Evolutionary conservation across 2,329 filamentous ascomycete species (phyloP).

Genomic region (Macroventuria anomochaeta): DNA sequence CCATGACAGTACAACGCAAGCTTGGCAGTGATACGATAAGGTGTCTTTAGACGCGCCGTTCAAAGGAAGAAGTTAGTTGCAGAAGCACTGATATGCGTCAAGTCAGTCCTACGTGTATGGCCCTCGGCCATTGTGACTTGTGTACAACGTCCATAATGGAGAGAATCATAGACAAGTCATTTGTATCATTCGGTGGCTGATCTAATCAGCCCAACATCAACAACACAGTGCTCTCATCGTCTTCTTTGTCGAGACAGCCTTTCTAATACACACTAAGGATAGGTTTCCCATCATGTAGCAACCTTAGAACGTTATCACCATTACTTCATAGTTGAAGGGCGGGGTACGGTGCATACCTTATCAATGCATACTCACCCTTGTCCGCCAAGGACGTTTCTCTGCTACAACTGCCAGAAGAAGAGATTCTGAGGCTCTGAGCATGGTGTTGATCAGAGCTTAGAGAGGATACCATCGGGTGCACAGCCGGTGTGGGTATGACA

Average conservation of each 20-base stretch:
- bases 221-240: too few relatives aligned
- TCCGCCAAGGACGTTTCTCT: not conserved
- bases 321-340: not conserved
- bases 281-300: too few relatives aligned
- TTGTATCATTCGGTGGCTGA: too few relatives aligned
- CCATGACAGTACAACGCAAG: not conserved
- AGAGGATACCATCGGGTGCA: not conserved
- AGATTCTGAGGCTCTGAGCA: not conserved
- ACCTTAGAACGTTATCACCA: not conserved
- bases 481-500: not conserved
- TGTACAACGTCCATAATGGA: not conserved
- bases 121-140: not conserved
- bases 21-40: not conserved
- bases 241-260: too few relatives aligned
- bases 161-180: too few relatives aligned
- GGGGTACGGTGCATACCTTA: conserved; percentile 2
- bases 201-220: too few relatives aligned
- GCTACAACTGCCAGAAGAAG: not conserved
- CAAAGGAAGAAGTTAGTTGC: not conserved
- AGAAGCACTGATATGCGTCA: not conserved
- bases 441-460: not conserved
- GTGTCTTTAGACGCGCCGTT: not conserved
- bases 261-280: too few relatives aligned
- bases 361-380: conserved; percentile 7
- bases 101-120: not conserved